These are phyloP conservation scores for Elymus sibiricus DNA, from an alignment of 176 grass and related monocot species.

Conservation along the genomic window DNA sequence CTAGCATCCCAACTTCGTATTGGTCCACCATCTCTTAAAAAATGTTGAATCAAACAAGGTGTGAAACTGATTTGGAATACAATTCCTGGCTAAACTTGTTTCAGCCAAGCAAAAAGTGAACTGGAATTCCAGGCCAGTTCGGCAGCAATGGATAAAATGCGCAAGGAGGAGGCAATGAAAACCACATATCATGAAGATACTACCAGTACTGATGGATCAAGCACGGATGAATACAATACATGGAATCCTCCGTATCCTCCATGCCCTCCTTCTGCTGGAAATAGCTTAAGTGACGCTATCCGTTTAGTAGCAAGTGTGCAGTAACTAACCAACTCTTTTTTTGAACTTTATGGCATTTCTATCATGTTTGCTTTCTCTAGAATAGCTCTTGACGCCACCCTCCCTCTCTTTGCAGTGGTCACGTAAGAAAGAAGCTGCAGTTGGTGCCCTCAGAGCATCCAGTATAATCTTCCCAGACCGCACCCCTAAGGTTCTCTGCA, in stretches of 20 bases:
- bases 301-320: not conserved
- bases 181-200: not conserved
- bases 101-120: not conserved
- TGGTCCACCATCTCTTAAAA: not conserved
- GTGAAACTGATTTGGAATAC: not conserved
- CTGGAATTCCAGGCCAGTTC: not conserved
- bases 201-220: not conserved
- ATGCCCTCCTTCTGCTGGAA: not conserved
- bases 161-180: not conserved
- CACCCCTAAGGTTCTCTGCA: slow-evolving; percentile 1
- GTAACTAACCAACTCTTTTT: not conserved
- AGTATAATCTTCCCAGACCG: slow-evolving; percentile 2
- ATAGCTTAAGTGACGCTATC: not conserved
- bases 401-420: not conserved
- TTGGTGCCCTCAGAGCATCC: not conserved
- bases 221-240: not conserved
- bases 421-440: not conserved
- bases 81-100: not conserved
- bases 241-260: slow-evolving; percentile 3
- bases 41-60: not conserved
- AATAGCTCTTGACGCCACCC: not conserved
- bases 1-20: not conserved
- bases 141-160: not conserved
- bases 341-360: not conserved
- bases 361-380: not conserved